These are phyloP conservation scores for Pelargonium myrrhifolium DNA, from an alignment of 441 rosid species.

Conservation along the genomic window DNA sequence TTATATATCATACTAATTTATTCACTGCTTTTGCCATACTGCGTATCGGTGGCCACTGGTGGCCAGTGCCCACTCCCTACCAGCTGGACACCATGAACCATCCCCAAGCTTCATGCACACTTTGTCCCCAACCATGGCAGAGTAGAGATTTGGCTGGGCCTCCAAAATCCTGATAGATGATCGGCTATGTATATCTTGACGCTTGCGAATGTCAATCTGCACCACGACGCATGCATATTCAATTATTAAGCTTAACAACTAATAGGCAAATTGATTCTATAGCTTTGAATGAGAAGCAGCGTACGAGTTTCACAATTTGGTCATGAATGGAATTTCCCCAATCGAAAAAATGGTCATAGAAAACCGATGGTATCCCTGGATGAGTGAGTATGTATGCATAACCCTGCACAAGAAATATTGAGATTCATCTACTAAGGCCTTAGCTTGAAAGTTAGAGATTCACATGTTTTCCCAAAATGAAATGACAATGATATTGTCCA, in stretches of 20 bases:
- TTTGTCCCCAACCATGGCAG: conserved; percentile 67
- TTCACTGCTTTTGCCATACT: conserved; percentile 59
- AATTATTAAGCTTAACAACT: too few relatives aligned
- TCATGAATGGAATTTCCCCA: conserved; percentile 59
- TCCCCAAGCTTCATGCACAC: conserved; percentile 80
- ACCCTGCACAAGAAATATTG: conserved; percentile 35
- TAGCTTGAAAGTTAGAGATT: too few relatives aligned
- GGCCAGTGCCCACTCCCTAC: conserved; percentile 63
- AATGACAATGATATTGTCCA: too few relatives aligned
- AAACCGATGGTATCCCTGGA: conserved; percentile 79
- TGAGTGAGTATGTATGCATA: conserved; percentile 82
- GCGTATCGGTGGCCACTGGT: conserved; percentile 69
- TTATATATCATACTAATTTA: conserved; percentile 6
- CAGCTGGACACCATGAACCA: conserved; percentile 87
- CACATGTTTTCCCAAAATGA: too few relatives aligned
- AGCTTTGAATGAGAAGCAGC: neutral
- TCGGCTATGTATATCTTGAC: conserved; percentile 57
- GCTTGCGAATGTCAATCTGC: conserved; percentile 63
- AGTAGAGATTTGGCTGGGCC: conserved; percentile 61
- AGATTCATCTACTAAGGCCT: too few relatives aligned
- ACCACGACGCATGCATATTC: neutral
- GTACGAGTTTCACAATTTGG: conserved; percentile 76
- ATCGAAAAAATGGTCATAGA: conserved; percentile 79
- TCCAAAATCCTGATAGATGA: conserved; percentile 56
- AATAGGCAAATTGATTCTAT: too few relatives aligned